Conservation (phyloP, 208 protist species). For the Trypanosoma vivax region DNA sequence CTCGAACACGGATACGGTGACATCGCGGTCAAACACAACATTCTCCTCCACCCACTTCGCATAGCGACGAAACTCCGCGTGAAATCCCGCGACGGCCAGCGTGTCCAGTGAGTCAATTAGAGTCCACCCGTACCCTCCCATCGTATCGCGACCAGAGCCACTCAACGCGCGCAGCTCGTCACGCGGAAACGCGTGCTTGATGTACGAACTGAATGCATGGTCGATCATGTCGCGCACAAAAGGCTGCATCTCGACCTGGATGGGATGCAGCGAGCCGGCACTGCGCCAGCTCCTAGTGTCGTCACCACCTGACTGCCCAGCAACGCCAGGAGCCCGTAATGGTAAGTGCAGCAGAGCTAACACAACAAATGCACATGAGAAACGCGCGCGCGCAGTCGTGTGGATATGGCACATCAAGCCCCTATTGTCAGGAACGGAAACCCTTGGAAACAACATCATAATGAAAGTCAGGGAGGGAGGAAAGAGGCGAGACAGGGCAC, state of each 20-base stretch:
- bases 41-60: slow-evolving; percentile 52
- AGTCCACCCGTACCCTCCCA: slow-evolving; percentile 57
- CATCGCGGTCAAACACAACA: slow-evolving; percentile 57
- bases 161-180: slow-evolving; percentile 77
- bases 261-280: slow-evolving; percentile 20
- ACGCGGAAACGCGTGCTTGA: slow-evolving; percentile 81
- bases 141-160: slow-evolving; percentile 35
- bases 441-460: no score
- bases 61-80: slow-evolving; percentile 31
- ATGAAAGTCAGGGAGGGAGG: no score
- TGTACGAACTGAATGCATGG: slow-evolving; percentile 81
- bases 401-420: no score
- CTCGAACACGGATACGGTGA: slow-evolving; percentile 76
- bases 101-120: slow-evolving; percentile 83
- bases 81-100: slow-evolving; percentile 31
- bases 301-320: no score
- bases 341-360: no score
- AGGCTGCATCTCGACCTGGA: slow-evolving; percentile 34
- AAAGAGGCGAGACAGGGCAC: no score
- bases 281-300: no score
- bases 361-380: no score
- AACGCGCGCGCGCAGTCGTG: no score
- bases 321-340: no score
- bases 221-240: slow-evolving; percentile 80
- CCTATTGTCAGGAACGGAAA: no score